phyloP scores from a whole-genome alignment of 208 protist genomes.

The Angomonas desouzai region DNA sequence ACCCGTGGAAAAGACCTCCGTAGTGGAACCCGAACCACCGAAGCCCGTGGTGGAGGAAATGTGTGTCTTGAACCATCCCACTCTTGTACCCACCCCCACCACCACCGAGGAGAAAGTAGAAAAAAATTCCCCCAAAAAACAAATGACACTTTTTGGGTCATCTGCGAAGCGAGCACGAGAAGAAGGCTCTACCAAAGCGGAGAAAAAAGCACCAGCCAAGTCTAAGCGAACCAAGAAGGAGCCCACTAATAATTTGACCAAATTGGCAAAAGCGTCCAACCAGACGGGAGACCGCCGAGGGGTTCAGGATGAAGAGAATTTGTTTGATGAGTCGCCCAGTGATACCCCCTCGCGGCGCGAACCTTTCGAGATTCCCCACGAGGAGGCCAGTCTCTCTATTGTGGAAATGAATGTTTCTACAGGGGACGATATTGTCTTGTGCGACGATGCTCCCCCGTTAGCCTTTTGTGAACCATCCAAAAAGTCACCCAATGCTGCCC shows the following conservation, averaged over 20 bases:
- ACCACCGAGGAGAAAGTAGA: neutral
- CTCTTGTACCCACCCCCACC: neutral
- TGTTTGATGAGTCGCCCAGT: conserved; percentile 22
- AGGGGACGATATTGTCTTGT: conserved; percentile 81
- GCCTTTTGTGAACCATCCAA: conserved; percentile 40
- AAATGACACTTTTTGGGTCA: neutral
- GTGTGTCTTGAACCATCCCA: too few species aligned
- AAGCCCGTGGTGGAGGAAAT: too few species aligned
- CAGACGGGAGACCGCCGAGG: neutral
- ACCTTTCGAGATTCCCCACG: neutral
- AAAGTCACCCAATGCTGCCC: too few species aligned
- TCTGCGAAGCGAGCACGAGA: neutral
- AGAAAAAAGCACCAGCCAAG: conserved; percentile 8
- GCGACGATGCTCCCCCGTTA: conserved; percentile 67
- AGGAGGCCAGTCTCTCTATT: conserved; percentile 26
- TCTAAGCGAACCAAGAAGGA: conserved; percentile 15
- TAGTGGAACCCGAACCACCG: too few species aligned
- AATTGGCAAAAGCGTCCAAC: conserved; percentile 59
- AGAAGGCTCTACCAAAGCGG: neutral
- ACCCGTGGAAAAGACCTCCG: too few species aligned
- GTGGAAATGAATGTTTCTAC: conserved; percentile 26
- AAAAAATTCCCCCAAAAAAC: neutral
- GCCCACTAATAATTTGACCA: conserved; percentile 45
- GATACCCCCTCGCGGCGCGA: neutral
- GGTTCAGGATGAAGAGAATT: neutral